phyloP scores from a whole-genome alignment of 2,329 filamentous ascomycete genomes.

The Trichoderma sp. region DNA sequence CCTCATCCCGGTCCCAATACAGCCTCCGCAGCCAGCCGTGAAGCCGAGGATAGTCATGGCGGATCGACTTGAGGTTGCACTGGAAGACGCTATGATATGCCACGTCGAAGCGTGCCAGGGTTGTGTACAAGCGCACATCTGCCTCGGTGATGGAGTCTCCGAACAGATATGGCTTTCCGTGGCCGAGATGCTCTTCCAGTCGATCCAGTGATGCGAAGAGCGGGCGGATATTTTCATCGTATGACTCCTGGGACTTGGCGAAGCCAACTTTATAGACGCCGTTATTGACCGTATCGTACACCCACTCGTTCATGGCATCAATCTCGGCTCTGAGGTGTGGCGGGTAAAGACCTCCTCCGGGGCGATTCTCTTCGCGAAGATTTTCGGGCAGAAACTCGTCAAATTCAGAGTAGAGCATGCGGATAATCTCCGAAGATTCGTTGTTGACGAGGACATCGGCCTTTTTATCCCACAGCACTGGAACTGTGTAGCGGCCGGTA shows the following conservation, averaged over 20 bases:
- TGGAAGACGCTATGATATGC: slow-evolving; percentile 68
- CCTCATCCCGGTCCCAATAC: slow-evolving; percentile 64
- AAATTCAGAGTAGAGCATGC: slow-evolving; percentile 78
- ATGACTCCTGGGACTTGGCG: slow-evolving; percentile 65
- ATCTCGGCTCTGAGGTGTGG: slow-evolving; percentile 56
- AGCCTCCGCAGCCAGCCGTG: slow-evolving; percentile 69
- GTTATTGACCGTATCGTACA: slow-evolving; percentile 58
- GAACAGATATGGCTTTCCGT: slow-evolving; percentile 60
- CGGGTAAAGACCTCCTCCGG: slow-evolving; percentile 61
- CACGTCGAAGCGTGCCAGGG: slow-evolving; percentile 67
- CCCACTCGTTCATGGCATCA: slow-evolving; percentile 68
- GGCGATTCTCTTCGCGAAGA: slow-evolving; percentile 53
- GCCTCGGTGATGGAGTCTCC: slow-evolving; percentile 67
- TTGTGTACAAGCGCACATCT: slow-evolving; percentile 68
- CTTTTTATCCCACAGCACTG: slow-evolving; percentile 71
- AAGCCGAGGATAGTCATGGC: slow-evolving; percentile 65
- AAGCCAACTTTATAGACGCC: slow-evolving; percentile 63
- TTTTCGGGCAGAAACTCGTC: slow-evolving; percentile 60
- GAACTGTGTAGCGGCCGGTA: slow-evolving; percentile 71
- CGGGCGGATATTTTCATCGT: slow-evolving; percentile 61
- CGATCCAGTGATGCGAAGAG: slow-evolving; percentile 68
- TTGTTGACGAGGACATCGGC: slow-evolving; percentile 75
- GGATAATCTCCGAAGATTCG: slow-evolving; percentile 80
- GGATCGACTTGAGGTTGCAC: slow-evolving; percentile 65
- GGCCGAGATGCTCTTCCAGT: slow-evolving; percentile 59